These are phyloP conservation scores for Clohesyomyces aquaticus DNA, from an alignment of 495 filamentous ascomycete genomes.

Conservation along the genomic window DNA sequence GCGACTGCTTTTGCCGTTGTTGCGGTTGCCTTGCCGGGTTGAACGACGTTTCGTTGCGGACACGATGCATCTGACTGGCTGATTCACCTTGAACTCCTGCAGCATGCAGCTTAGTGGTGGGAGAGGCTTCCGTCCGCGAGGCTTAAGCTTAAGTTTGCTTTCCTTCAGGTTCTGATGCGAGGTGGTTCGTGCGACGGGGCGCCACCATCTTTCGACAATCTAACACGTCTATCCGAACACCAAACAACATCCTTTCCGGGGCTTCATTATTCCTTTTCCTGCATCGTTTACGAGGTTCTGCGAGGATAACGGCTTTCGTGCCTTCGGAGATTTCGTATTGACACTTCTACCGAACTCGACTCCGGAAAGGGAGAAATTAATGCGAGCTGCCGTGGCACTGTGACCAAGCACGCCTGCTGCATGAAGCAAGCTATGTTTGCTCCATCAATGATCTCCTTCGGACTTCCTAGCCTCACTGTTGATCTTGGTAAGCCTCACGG, in stretches of 20 bases:
- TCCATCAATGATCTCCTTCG: slow-evolving; percentile 19
- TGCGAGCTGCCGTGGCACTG: slow-evolving; percentile 7
- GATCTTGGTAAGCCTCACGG: slow-evolving; percentile 18
- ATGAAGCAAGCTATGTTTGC: neutral
- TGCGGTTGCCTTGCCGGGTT: slow-evolving; percentile 3
- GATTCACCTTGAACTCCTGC: slow-evolving; percentile 11
- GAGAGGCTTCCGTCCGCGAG: slow-evolving; percentile 2
- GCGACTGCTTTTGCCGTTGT: slow-evolving; percentile 15
- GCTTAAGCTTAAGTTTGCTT: slow-evolving; percentile 20
- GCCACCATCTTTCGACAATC: neutral
- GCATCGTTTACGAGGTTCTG: neutral
- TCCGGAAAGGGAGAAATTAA: neutral
- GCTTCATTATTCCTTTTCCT: slow-evolving; percentile 1
- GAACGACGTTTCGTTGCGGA: neutral
- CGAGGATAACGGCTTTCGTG: neutral
- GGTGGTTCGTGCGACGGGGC: slow-evolving; percentile 5
- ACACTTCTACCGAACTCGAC: neutral
- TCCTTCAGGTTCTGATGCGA: neutral
- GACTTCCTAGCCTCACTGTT: neutral
- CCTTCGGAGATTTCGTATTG: neutral
- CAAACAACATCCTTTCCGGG: neutral
- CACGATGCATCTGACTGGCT: slow-evolving; percentile 17
- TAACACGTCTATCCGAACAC: neutral
- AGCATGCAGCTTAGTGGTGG: slow-evolving; percentile 14
- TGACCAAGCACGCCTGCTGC: neutral